A percentile compares a stretch with the other conserved stretches of the same genome.
phyloP scores from a whole-genome alignment of 805 yeast genomes.

The Brettanomyces custersianus region DNA sequence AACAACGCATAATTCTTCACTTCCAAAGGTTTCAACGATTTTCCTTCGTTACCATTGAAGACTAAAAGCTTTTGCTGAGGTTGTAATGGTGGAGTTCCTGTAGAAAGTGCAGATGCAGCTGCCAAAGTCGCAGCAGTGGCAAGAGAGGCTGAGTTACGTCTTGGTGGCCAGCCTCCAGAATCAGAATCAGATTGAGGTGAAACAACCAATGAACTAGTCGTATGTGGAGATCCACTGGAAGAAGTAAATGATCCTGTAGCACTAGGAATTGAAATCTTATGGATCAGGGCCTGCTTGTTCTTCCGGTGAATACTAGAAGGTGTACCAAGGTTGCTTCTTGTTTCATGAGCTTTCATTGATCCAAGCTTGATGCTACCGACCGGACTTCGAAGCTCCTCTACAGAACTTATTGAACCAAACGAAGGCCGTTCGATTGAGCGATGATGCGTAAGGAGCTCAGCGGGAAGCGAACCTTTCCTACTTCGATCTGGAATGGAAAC shows the following conservation, averaged over 20 bases:
- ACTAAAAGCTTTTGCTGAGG: conserved; percentile 52
- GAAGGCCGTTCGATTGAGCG: not conserved
- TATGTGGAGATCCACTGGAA: not conserved
- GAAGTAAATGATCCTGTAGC: not conserved
- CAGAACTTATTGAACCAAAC: conserved; percentile 1
- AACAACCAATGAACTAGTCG: conserved; percentile 15
- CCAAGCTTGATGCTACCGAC: conserved; percentile 1
- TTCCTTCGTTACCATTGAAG: conserved; percentile 39
- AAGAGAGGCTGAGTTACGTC: not conserved
- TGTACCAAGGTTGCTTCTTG: too few species aligned
- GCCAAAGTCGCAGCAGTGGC: conserved; percentile 1
- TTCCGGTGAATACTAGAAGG: too few species aligned
- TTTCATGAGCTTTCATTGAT: too few species aligned
- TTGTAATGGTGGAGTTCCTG: conserved; percentile 36
- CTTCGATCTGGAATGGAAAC: too few species aligned
- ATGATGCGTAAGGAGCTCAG: not conserved
- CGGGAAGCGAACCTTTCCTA: not conserved
- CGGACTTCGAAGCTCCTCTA: conserved; percentile 2
- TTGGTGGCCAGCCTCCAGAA: not conserved
- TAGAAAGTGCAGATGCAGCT: conserved; percentile 1
- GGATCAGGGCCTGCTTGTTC: too few species aligned
- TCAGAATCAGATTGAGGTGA: conserved; percentile 10
- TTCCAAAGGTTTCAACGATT: conserved; percentile 9
- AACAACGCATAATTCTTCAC: conserved; percentile 50
- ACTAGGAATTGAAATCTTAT: not conserved